These are phyloP conservation scores for Fraxinus pennsylvanica DNA, from an alignment of 257 asterid genomes.

Conservation along the genomic window DNA sequence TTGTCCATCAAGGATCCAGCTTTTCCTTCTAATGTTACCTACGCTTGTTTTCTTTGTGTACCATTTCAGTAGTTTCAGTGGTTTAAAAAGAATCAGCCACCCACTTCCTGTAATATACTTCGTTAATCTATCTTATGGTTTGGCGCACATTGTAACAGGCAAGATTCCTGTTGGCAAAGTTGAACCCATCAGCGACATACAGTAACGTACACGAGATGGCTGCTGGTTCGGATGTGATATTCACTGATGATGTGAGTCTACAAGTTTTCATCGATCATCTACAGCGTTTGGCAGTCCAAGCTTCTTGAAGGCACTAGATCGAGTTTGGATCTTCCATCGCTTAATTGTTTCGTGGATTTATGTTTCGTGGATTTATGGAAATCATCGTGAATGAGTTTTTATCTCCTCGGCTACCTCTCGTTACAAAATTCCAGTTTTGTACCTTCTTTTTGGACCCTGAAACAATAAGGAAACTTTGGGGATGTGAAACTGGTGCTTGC, in stretches of 20 bases:
- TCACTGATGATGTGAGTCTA: conserved; percentile 94
- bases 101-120: not conserved
- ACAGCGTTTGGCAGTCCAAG: conserved; percentile 92
- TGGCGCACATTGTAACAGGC: conserved; percentile 57
- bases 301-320: conserved; percentile 44
- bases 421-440: conserved; percentile 14
- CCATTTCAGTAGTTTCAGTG: not conserved
- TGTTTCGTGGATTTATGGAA: conserved; percentile 21
- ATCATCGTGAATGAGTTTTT: conserved; percentile 12
- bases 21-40: not conserved
- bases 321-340: not conserved
- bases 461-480: conserved; percentile 24
- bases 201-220: conserved; percentile 80
- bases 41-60: conserved; percentile 5
- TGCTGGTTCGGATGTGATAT: conserved; percentile 82
- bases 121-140: conserved; percentile 2
- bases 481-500: conserved; percentile 25
- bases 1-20: not conserved
- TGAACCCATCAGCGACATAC: conserved; percentile 97
- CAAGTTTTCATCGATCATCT: conserved; percentile 93
- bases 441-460: conserved; percentile 27
- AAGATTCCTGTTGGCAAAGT: conserved; percentile 87
- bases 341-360: conserved; percentile 1
- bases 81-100: not conserved
- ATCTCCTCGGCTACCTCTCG: conserved; percentile 22